Conservation (phyloP, 306 rosid genomes). For the apple (Malus domestica) region DNA sequence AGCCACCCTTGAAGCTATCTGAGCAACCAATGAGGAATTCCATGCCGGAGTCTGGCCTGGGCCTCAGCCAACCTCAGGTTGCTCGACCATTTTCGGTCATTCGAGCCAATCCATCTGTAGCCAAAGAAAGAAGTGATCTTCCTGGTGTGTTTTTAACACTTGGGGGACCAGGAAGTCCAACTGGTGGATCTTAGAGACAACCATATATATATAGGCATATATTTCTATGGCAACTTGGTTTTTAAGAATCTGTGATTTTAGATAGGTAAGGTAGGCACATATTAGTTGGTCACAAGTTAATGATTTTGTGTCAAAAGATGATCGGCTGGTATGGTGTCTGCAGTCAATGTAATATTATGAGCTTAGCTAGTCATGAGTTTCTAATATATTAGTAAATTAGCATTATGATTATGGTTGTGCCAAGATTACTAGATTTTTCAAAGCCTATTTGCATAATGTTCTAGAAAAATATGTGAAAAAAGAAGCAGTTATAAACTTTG, state of each 20-base stretch:
- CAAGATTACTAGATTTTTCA: not conserved
- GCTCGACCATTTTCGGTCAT: slow-evolving; percentile 32
- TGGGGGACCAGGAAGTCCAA: slow-evolving; percentile 69
- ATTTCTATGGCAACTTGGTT: slow-evolving; percentile 1
- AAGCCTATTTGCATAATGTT: not conserved
- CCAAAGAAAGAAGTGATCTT: slow-evolving; percentile 62
- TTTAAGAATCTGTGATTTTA: slow-evolving; percentile 23
- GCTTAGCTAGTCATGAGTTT: not conserved
- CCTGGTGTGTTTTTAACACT: slow-evolving; percentile 75
- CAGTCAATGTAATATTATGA: not conserved
- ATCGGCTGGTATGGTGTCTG: slow-evolving; percentile 1
- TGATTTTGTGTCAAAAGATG: not conserved
- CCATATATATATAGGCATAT: not conserved
- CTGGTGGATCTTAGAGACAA: slow-evolving; percentile 22
- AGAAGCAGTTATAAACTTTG: too few species aligned
- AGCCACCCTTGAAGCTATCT: slow-evolving; percentile 18
- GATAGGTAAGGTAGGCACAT: not conserved
- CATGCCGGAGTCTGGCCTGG: slow-evolving; percentile 19
- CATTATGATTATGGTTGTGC: not conserved
- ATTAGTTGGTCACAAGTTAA: not conserved
- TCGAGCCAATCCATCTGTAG: slow-evolving; percentile 26
- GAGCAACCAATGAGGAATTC: slow-evolving; percentile 26
- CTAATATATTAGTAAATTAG: not conserved
- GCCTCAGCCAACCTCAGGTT: slow-evolving; percentile 29
- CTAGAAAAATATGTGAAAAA: not conserved